Conservation (phyloP, 2,329 filamentous ascomycete genomes). For the Albifimbria verrucaria region DNA sequence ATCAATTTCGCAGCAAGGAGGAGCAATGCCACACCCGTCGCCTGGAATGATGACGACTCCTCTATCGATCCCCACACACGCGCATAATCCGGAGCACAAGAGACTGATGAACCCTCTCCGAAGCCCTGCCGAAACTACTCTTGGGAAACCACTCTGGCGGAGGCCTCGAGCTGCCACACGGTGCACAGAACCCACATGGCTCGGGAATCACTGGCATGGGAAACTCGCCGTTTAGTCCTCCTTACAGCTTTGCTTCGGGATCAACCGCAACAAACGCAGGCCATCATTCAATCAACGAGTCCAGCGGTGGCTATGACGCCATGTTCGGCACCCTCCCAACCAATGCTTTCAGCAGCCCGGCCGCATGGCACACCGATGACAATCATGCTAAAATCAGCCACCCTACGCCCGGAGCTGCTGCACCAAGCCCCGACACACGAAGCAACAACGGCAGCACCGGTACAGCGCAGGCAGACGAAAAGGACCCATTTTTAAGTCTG, state of each 20-base stretch:
- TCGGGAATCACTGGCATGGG: slow-evolving; percentile 27
- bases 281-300: slow-evolving; percentile 24
- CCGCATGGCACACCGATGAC: slow-evolving; percentile 46
- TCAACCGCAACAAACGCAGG: slow-evolving; percentile 24
- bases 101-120: slow-evolving; percentile 24
- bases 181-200: slow-evolving; percentile 13
- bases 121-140: slow-evolving; percentile 20
- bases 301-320: slow-evolving; percentile 46
- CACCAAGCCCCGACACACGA: slow-evolving; percentile 40
- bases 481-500: slow-evolving; percentile 76
- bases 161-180: slow-evolving; percentile 28
- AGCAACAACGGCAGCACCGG: slow-evolving; percentile 50
- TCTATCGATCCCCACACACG: slow-evolving; percentile 30
- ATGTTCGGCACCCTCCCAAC: slow-evolving; percentile 58
- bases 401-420: slow-evolving; percentile 15
- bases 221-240: slow-evolving; percentile 36
- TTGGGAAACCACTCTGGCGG: slow-evolving; percentile 30
- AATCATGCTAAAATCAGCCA: slow-evolving; percentile 16
- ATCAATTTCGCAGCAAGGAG: slow-evolving; percentile 30
- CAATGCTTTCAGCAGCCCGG: slow-evolving; percentile 49
- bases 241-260: slow-evolving; percentile 36
- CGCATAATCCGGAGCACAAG: slow-evolving; percentile 27
- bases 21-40: slow-evolving; percentile 34
- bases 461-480: slow-evolving; percentile 57
- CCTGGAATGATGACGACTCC: slow-evolving; percentile 36